phyloP scores from a whole-genome alignment of 1,139 yeast genomes.

The Pichia sp. region DNA sequence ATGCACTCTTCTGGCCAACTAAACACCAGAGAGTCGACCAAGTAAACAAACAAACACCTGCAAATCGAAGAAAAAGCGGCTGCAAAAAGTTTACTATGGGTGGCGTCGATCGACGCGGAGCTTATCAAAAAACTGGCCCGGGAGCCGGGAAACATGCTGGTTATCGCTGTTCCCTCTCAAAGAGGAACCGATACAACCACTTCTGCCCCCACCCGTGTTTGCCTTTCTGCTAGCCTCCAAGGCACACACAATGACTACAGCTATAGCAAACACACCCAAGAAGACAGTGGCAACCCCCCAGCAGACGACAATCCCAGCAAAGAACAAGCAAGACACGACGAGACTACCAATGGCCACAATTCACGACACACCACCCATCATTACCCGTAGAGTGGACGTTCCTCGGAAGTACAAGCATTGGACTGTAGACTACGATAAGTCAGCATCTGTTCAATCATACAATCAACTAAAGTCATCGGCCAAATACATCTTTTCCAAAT shows the following conservation, averaged over 20 bases:
- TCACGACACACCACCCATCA: not conserved
- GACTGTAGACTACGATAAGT: constrained; percentile 4
- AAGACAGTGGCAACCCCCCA: too few relatives aligned
- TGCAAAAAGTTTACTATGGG: not conserved
- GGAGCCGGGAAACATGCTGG: too few relatives aligned
- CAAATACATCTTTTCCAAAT: constrained; percentile 7
- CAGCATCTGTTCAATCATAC: constrained; percentile 7
- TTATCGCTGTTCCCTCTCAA: too few relatives aligned
- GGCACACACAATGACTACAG: too few relatives aligned
- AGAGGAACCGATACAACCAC: not conserved
- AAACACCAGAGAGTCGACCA: not conserved
- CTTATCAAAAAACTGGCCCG: not conserved
- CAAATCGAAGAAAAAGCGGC: too few relatives aligned
- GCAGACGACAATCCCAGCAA: too few relatives aligned
- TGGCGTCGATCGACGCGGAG: not conserved
- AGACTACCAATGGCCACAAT: not conserved
- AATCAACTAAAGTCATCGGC: constrained; percentile 11
- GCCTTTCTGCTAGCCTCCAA: too few relatives aligned
- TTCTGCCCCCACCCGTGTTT: too few relatives aligned
- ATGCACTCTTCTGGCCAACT: too few relatives aligned
- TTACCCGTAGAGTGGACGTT: not conserved
- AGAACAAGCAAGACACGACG: not conserved
- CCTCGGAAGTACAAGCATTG: constrained; percentile 6
- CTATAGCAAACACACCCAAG: too few relatives aligned
- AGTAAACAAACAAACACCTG: too few relatives aligned